Evolutionary conservation across 345 rosid genomes (phyloP).

Genomic region (Syzygium aqueum): DNA sequence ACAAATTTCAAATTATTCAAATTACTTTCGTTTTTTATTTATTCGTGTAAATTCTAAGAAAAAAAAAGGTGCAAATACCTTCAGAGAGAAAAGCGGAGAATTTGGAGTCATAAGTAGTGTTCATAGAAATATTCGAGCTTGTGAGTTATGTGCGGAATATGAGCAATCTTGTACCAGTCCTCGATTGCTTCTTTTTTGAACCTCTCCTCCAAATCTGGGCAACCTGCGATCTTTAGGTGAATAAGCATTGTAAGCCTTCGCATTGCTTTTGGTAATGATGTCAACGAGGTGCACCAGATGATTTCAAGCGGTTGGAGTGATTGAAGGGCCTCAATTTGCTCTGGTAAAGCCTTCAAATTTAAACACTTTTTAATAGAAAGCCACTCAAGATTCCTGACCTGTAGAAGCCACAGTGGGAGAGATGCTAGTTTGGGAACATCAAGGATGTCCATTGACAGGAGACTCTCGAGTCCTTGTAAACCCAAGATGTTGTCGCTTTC

Average conservation of each 20-base stretch:
- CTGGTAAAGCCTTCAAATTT: neutral
- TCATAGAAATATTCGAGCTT: neutral
- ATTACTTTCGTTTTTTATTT: neutral
- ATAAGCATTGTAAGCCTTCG: neutral
- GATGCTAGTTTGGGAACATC: constrained; percentile 4
- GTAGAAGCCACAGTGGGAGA: constrained; percentile 8
- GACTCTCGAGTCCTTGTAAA: neutral
- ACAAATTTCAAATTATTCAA: no score
- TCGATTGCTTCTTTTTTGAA: neutral
- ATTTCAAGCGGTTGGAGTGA: neutral
- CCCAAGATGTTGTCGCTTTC: neutral
- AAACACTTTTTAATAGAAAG: constrained; percentile 10
- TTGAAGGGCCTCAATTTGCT: neutral
- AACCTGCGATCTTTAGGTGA: neutral
- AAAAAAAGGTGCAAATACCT: neutral
- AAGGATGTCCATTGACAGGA: constrained; percentile 12
- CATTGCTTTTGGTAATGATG: neutral
- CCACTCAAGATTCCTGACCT: neutral
- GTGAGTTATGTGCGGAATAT: neutral
- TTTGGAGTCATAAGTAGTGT: neutral
- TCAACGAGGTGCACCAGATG: neutral
- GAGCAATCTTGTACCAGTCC: neutral
- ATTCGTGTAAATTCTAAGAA: neutral
- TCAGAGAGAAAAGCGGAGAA: neutral
- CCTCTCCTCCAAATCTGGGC: neutral